Evolutionary conservation across 1,284 basidiomycete species (phyloP), one percentile per base, ranked within the genome.

Genomic region (Polyporus tsugae): DNA sequence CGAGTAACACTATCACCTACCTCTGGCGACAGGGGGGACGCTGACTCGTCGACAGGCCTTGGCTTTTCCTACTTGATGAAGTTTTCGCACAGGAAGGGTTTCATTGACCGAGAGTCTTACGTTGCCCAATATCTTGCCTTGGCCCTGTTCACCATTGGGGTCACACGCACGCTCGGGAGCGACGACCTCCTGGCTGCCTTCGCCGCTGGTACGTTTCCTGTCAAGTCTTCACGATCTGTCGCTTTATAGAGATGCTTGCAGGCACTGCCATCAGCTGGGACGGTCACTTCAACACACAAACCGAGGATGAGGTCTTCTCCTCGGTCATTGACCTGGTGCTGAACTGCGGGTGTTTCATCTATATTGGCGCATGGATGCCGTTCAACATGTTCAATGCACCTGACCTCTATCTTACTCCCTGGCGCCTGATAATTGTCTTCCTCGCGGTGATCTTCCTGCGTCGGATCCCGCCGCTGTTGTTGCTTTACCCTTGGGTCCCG

Each of bases 131-230:
- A 96, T 77, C 85, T 99, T 62, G 93, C 95, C 29, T 81, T 98
- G 29, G 87, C 95, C 1, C 80, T 97, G 36, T 88, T 97, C 74
- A 92, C 91, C 2, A 91, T 92, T 57, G 95, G 95, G 6, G 80
- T 94, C 42, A 89, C 92, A 19, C 92, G 89, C 42, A 86, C 94
- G 0, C 81, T 96, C 22, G 95, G 95, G 1, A 91, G 87, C 67
- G 95, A 97, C 76, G 95, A 98, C 77, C 85, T 98, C 6, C 82
- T 98, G n/a, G 95, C 95, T 17, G 91, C 95, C 0, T 99, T 98
- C 77, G 96, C 96, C 39, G 96, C 95, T 76, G 97, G 96, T 83
- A 65, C 55, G 81, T 42, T n/a, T 58, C 4, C 33, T 4, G 2
- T 25, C 7, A 4, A 17, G 70, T 3, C 25, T 10, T 46, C 44